Conservation (phyloP, 345 rosid species). For the Brassica carinata region DNA sequence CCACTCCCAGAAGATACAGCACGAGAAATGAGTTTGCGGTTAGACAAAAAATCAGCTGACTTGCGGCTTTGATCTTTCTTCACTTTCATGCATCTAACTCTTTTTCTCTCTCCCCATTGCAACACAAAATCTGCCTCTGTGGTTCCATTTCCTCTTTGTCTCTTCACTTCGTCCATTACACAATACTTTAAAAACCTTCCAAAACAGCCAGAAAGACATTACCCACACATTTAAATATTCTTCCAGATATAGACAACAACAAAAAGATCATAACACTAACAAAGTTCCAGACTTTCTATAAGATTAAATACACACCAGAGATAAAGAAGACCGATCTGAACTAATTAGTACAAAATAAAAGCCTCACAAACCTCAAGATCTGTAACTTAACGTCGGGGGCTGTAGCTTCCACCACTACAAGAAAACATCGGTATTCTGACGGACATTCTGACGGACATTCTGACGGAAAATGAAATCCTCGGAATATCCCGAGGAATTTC, state of each 20-base stretch:
- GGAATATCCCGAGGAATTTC: no score
- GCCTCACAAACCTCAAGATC: constrained; percentile 51
- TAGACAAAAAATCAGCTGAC: constrained; percentile 53
- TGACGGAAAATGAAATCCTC: no score
- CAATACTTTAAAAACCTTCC: not conserved
- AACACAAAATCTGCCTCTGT: constrained; percentile 76
- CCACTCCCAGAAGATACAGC: constrained; percentile 50
- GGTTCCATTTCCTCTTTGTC: constrained; percentile 50
- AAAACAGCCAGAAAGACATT: constrained; percentile 12
- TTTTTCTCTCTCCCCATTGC: constrained; percentile 92
- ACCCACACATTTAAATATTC: constrained; percentile 1
- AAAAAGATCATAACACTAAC: not conserved
- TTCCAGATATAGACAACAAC: not conserved
- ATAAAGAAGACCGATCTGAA: not conserved
- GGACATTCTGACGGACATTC: no score
- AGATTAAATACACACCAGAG: constrained; percentile 11
- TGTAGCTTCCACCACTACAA: constrained; percentile 6
- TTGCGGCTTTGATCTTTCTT: constrained; percentile 36
- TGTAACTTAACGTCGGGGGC: constrained; percentile 19
- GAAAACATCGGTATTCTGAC: no score
- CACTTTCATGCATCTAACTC: constrained; percentile 77
- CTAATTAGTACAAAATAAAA: constrained; percentile 8
- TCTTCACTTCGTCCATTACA: constrained; percentile 70
- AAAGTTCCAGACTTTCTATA: not conserved
- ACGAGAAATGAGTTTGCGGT: constrained; percentile 57